These are phyloP conservation scores for Phytophthora litchii DNA, from an alignment of 352 stramenopile species.

Conservation along the genomic window DNA sequence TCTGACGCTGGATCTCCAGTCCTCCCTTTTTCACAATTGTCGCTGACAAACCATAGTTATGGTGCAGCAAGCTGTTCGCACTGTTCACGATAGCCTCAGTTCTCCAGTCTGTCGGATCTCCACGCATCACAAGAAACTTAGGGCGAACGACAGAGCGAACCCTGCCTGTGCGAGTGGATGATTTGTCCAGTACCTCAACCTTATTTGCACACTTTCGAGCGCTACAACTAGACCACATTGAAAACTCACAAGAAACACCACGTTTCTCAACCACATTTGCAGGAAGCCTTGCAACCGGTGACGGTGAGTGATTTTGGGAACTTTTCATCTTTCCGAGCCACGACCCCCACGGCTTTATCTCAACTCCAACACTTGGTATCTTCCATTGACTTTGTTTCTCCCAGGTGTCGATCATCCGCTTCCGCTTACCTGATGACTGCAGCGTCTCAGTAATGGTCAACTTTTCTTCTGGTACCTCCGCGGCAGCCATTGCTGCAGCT, in stretches of 20 bases:
- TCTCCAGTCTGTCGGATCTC: conserved; percentile 43
- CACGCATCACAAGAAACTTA: conserved; percentile 38
- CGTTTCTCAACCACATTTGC: background rate
- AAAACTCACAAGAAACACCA: background rate
- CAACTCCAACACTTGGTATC: background rate
- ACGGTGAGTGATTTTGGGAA: background rate
- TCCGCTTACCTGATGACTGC: conserved; percentile 6
- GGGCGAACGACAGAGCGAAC: background rate
- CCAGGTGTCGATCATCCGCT: background rate
- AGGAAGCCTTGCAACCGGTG: conserved; percentile 5
- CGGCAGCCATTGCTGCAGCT: background rate
- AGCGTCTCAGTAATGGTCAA: background rate
- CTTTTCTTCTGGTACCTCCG: background rate
- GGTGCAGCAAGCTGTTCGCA: conserved; percentile 33
- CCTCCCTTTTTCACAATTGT: conserved; percentile 37
- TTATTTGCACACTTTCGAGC: background rate
- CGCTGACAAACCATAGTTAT: conserved; percentile 34
- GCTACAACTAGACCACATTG: background rate
- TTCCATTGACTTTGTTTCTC: conserved; percentile 4
- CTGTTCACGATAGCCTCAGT: conserved; percentile 50
- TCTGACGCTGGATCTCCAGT: conserved; percentile 34
- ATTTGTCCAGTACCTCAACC: background rate
- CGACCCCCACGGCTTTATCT: background rate
- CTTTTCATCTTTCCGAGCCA: background rate
- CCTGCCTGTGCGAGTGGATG: background rate